Base-by-base conservation (phyloP, 75 land plant species). In the Pinus tabuliformis region DNA sequence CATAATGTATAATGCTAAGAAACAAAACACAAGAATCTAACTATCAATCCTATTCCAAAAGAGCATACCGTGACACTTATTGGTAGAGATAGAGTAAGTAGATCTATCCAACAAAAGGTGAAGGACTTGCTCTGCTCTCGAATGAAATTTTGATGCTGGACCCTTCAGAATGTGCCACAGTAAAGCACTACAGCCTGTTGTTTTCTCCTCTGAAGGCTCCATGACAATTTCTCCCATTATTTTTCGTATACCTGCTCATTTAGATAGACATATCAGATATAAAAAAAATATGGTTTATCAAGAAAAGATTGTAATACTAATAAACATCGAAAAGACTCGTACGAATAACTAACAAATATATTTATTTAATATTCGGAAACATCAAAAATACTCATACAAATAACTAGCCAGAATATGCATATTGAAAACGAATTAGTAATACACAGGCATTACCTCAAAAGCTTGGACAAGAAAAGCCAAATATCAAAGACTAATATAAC, bases 81-180 rank as follows among this genome's bases (percentile, higher is more conserved):
- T 28, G 72, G 61, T 45, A 58, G 56, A 6, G 21, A 28, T 56
- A 74, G 59, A 57, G 59, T 73, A 24, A 6, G n/a, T 74, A 13
- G 87, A 81, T 63, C 76, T 74, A 76, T 79, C 84, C 33, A 92
- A 36, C 83, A 94, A 81, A 30, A 94, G 75, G 26, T 60, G 79
- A 52, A 94, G 70, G 5, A 90, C 77, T 58, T 65, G 37, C 33
- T 87, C 88, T 56, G 99, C 93, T 70, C 83, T 86, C 62, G 97
- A 96, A 81, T 96, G 99, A 13, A 96, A 73, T 42, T 78, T 85
- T 24, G 80, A 81, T 36, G 93, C 78, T 76, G 95, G 84, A 39
- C 97, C 95, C 83, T 85, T 85, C 80, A 96, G 81, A 16, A 76
- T 77, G 64, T 87, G 77, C 66, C 78, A 89, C 20, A 96, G 68